These are phyloP conservation scores for Rhazya stricta DNA, from an alignment of 257 asterid genomes.

Conservation along the genomic window DNA sequence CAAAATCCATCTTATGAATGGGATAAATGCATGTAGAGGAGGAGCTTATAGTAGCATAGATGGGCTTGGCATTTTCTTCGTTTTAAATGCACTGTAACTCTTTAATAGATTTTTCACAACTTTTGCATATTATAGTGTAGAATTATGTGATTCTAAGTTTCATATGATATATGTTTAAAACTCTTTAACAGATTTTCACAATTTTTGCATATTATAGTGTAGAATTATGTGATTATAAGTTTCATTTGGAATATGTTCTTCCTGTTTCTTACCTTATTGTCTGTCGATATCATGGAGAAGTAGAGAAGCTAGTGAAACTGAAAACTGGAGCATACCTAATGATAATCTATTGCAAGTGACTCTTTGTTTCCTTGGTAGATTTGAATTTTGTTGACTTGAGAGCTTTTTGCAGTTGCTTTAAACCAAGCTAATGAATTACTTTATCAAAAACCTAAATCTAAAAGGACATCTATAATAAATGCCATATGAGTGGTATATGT, in stretches of 20 bases:
- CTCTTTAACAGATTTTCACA: not conserved
- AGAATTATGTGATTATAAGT: not conserved
- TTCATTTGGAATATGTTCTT: not conserved
- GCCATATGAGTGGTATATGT: not conserved
- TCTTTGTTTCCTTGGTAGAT: not conserved
- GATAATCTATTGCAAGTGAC: not conserved
- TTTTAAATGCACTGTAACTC: slow-evolving; percentile 5
- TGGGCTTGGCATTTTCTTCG: not conserved
- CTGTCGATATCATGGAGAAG: not conserved
- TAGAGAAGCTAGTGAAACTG: not conserved
- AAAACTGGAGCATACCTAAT: not conserved
- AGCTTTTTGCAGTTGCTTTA: not conserved
- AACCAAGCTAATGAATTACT: not conserved
- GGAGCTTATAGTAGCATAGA: slow-evolving; percentile 11
- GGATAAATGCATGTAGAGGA: slow-evolving; percentile 9
- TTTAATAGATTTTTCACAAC: not conserved
- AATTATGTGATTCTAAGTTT: not conserved
- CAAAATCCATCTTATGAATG: slow-evolving; percentile 11
- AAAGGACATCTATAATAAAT: not conserved
- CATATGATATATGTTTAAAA: no score
- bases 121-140: not conserved
- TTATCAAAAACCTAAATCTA: not conserved
- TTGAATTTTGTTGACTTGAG: not conserved
- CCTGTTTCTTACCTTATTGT: not conserved
- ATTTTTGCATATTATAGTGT: not conserved